A percentile compares a stretch with the other conserved stretches of the same genome.
These are phyloP conservation scores for Talaromyces funiculosus DNA, from an alignment of 2,329 filamentous ascomycete species.

Conservation along the genomic window DNA sequence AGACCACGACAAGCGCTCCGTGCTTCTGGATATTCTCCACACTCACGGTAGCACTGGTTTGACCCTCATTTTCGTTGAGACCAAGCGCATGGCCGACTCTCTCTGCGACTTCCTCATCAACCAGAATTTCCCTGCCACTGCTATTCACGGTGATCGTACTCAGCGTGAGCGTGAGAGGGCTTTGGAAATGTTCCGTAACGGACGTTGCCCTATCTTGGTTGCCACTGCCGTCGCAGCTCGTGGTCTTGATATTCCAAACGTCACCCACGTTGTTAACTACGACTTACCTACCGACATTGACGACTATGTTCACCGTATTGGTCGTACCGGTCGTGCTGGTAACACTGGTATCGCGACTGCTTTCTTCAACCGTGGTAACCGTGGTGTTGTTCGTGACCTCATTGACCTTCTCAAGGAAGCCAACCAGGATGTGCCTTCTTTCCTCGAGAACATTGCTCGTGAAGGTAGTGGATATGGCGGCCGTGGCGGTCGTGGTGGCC, in stretches of 20 bases:
- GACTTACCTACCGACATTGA: slow-evolving; percentile 98
- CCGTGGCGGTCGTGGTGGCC: slow-evolving; percentile 65
- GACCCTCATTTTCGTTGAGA: slow-evolving; percentile 97
- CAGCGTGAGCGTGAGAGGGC: slow-evolving; percentile 98
- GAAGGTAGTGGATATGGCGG: slow-evolving; percentile 81
- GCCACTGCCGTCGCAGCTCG: slow-evolving; percentile 92
- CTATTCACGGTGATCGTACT: slow-evolving; percentile 96
- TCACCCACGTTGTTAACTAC: slow-evolving; percentile 97
- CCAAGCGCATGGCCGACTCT: slow-evolving; percentile 98
- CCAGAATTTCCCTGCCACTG: slow-evolving; percentile 95
- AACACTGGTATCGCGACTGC: slow-evolving; percentile 98
- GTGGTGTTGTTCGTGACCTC: slow-evolving; percentile 92
- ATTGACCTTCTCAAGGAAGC: slow-evolving; percentile 98
- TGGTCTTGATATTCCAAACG: slow-evolving; percentile 91
- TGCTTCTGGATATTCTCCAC: slow-evolving; percentile 94
- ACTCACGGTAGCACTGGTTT: slow-evolving; percentile 76
- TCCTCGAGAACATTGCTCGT: slow-evolving; percentile 95
- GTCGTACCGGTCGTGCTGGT: slow-evolving; percentile 98
- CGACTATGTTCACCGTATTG: slow-evolving; percentile 98
- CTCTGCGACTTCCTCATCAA: slow-evolving; percentile 98
- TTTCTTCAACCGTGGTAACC: slow-evolving; percentile 99
- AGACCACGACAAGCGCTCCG: slow-evolving; percentile 94
- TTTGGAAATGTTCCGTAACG: slow-evolving; percentile 94
- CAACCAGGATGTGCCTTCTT: slow-evolving; percentile 89
- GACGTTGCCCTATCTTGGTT: slow-evolving; percentile 90